These are phyloP conservation scores for Lachnellula suecica DNA, from an alignment of 2,329 filamentous ascomycete genomes.

Conservation along the genomic window DNA sequence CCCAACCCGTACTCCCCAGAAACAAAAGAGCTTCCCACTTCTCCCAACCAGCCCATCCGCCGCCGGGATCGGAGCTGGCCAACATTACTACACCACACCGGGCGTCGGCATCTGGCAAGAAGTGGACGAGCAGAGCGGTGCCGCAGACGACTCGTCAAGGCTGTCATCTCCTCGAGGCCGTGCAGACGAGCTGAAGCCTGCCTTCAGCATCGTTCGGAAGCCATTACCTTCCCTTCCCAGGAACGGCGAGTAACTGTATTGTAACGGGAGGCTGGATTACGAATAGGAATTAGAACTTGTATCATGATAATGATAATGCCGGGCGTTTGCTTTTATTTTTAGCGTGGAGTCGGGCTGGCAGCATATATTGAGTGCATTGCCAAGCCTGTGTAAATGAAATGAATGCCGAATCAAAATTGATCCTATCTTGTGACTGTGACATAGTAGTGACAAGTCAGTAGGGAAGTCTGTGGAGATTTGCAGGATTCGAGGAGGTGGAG, in stretches of 20 bases:
- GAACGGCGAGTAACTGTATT: constrained; percentile 4
- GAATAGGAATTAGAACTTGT: no score
- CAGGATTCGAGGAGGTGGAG: no score
- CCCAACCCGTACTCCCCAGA: background rate
- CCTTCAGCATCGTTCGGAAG: constrained; percentile 14
- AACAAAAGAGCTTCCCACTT: background rate
- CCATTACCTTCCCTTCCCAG: constrained; percentile 20
- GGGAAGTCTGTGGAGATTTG: no score
- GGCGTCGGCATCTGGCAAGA: background rate
- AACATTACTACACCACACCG: background rate
- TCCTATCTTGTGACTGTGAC: no score
- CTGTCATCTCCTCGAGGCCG: constrained; percentile 9
- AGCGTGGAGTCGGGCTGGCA: no score
- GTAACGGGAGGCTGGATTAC: no score
- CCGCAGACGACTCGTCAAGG: constrained; percentile 1
- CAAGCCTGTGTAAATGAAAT: no score
- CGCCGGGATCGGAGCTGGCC: background rate
- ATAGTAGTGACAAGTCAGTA: no score
- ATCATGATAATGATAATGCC: no score
- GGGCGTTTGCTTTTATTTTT: no score
- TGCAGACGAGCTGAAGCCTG: background rate
- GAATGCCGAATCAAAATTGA: no score
- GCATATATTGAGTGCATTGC: no score
- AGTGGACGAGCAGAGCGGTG: background rate
- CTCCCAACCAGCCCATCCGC: background rate